A percentile compares a stretch with the other conserved stretches of the same genome.
phyloP scores from a whole-genome alignment of 345 rosid species.

The Ricinus communis region DNA sequence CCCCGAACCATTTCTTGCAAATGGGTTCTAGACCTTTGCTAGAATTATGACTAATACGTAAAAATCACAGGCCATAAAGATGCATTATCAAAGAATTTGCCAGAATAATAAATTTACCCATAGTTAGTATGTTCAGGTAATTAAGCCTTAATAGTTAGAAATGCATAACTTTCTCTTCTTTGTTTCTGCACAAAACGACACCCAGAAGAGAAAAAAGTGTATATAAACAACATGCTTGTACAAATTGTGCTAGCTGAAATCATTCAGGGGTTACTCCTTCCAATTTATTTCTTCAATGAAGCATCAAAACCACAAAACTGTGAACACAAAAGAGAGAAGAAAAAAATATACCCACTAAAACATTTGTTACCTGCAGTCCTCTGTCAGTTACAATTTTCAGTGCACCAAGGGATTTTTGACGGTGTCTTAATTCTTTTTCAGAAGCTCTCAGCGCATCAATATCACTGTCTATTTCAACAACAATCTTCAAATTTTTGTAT shows the following conservation, averaged over 20 bases:
- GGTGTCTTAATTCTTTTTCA: constrained; percentile 69
- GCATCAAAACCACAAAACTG: background rate
- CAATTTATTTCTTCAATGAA: background rate
- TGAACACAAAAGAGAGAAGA: background rate
- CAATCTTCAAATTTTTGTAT: constrained; percentile 77
- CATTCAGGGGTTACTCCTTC: background rate
- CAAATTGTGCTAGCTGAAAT: background rate
- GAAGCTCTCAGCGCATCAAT: constrained; percentile 72
- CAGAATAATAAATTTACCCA: background rate
- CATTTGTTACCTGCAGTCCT: constrained; percentile 70
- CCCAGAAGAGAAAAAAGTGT: background rate
- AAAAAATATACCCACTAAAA: constrained; percentile 1
- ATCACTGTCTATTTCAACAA: constrained; percentile 82
- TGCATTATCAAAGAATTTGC: background rate
- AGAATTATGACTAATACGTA: background rate
- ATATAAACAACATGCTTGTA: background rate
- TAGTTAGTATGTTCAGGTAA: background rate
- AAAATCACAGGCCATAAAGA: background rate
- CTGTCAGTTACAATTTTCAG: constrained; percentile 73
- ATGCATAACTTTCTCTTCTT: background rate
- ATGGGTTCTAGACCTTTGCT: background rate
- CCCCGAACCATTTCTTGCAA: background rate
- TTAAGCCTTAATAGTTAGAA: background rate
- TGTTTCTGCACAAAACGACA: background rate
- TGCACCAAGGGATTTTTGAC: constrained; percentile 70